A percentile compares a stretch with the other conserved stretches of the same genome.
phyloP scores from a whole-genome alignment of 2,329 filamentous ascomycete genomes.

The Ophiostoma ips region DNA sequence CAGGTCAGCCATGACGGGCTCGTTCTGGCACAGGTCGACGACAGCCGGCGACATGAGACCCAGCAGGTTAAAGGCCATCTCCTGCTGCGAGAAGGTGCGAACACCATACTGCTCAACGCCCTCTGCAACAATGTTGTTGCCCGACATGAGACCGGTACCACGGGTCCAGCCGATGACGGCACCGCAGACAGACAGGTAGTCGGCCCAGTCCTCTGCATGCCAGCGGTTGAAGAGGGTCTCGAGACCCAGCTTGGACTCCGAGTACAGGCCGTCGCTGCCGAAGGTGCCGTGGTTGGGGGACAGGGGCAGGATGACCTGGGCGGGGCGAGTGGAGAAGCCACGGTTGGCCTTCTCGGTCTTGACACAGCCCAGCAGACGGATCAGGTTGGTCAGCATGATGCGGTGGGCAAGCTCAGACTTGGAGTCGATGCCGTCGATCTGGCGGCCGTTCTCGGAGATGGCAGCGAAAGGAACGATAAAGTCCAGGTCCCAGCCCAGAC shows the following conservation, averaged over 20 bases:
- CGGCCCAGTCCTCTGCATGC: slow-evolving; percentile 94
- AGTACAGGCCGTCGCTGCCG: slow-evolving; percentile 87
- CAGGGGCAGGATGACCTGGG: slow-evolving; percentile 87
- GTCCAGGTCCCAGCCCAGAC: slow-evolving; percentile 95
- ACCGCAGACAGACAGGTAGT: slow-evolving; percentile 96
- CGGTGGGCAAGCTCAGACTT: slow-evolving; percentile 96
- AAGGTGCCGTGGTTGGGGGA: slow-evolving; percentile 98
- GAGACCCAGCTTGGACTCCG: slow-evolving; percentile 91
- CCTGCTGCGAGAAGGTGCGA: slow-evolving; percentile 95
- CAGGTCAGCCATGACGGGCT: slow-evolving; percentile 92
- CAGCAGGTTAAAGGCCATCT: slow-evolving; percentile 98
- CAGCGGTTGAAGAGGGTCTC: slow-evolving; percentile 98
- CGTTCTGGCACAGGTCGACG: slow-evolving; percentile 86
- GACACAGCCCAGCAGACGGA: slow-evolving; percentile 79
- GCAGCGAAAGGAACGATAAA: slow-evolving; percentile 93
- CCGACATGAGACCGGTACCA: slow-evolving; percentile 65
- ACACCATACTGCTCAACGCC: slow-evolving; percentile 94
- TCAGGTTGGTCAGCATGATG: slow-evolving; percentile 96
- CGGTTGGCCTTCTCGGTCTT: slow-evolving; percentile 81
- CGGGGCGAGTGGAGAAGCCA: slow-evolving; percentile 87
- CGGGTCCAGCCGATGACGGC: slow-evolving; percentile 98
- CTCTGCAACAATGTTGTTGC: slow-evolving; percentile 71
- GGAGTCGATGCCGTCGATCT: slow-evolving; percentile 93
- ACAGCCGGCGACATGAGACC: slow-evolving; percentile 90
- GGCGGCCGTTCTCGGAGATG: slow-evolving; percentile 92